Evolutionary conservation across 805 yeast genomes (phyloP).

Genomic region (Candida parachauliodes): DNA sequence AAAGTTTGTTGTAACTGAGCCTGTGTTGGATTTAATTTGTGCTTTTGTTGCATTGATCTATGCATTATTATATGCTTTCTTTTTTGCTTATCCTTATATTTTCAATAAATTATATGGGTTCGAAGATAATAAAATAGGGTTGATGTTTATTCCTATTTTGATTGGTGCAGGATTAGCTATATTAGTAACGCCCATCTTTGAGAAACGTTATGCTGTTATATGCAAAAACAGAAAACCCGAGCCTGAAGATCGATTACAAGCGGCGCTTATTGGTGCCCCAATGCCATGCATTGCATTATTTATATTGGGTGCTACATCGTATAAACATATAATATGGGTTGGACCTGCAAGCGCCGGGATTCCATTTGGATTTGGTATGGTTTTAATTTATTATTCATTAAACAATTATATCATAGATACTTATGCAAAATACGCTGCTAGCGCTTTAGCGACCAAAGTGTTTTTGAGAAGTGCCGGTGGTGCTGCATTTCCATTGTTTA

Average conservation of each 20-base stretch:
- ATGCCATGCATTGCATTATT: conserved; percentile 78
- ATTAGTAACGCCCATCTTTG: conserved; percentile 70
- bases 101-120: conserved; percentile 74
- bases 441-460: conserved; percentile 79
- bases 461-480: conserved; percentile 81
- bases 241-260: conserved; percentile 77
- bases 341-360: conserved; percentile 60
- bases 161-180: conserved; percentile 81
- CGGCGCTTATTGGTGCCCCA: conserved; percentile 81
- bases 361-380: conserved; percentile 62
- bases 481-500: conserved; percentile 80
- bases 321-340: conserved; percentile 62
- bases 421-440: conserved; percentile 76
- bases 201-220: conserved; percentile 52
- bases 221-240: conserved; percentile 55
- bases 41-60: conserved; percentile 84
- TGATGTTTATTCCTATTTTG: conserved; percentile 86
- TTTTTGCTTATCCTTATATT: conserved; percentile 92
- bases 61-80: conserved; percentile 87
- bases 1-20: conserved; percentile 73
- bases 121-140: conserved; percentile 74
- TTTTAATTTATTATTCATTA: conserved; percentile 52
- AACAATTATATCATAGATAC: conserved; percentile 88
- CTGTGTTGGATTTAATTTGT: conserved; percentile 80
- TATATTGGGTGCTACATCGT: conserved; percentile 77